Percentiles rank a stretch among this genome's conserved stretches.
These are phyloP conservation scores for Hypoxylon sp. DNA, from an alignment of 2,329 filamentous ascomycete genomes.

Conservation along the genomic window DNA sequence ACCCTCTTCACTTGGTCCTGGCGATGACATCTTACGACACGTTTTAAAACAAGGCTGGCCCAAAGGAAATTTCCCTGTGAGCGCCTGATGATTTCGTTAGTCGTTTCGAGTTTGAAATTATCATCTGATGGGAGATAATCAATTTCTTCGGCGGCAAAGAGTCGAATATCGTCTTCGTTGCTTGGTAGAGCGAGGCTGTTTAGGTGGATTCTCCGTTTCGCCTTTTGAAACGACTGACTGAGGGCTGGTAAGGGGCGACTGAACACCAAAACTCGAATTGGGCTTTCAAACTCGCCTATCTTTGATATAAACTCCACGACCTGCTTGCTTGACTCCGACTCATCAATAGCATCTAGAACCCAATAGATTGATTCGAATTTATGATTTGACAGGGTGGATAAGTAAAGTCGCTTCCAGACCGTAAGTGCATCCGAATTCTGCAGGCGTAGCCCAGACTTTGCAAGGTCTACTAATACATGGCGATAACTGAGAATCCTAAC, in stretches of 20 bases:
- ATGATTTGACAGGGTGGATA: not conserved
- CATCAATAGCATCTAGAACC: constrained; percentile 8
- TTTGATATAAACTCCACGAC: not conserved
- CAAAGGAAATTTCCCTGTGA: no score
- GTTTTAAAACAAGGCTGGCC: no score
- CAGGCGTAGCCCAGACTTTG: no score
- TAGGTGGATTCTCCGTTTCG: not conserved
- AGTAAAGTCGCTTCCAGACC: not conserved
- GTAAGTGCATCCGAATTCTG: no score
- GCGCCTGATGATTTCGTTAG: no score
- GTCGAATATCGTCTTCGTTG: constrained; percentile 8
- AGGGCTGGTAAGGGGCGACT: constrained; percentile 1
- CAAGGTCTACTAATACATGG: no score
- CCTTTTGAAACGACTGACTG: not conserved
- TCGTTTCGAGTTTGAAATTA: no score
- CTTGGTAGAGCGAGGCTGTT: not conserved
- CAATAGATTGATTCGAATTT: not conserved
- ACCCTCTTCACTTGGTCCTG: no score
- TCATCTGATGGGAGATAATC: not conserved
- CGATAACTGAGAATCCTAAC: no score
- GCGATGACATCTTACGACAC: no score
- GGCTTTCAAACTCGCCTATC: not conserved
- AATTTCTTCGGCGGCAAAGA: not conserved
- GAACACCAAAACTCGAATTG: constrained; percentile 4
- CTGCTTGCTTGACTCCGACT: not conserved